These are phyloP conservation scores for Plasmopara viticola DNA, from an alignment of 352 stramenopile species.

Conservation along the genomic window DNA sequence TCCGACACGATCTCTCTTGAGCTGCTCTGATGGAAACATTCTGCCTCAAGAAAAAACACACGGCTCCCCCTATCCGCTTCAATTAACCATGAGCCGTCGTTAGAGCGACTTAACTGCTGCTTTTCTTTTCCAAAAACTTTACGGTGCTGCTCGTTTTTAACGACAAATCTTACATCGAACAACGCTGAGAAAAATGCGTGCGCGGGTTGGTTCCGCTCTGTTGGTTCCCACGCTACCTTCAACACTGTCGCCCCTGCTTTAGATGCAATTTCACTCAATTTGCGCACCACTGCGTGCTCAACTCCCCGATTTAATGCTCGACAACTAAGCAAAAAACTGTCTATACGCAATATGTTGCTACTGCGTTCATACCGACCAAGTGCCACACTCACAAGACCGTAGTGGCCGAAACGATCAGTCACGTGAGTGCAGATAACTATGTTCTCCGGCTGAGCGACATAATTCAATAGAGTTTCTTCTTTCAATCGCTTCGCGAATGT, in stretches of 20 bases:
- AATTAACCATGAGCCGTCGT: constrained; percentile 18
- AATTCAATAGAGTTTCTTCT: constrained; percentile 20
- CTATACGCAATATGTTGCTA: constrained; percentile 22
- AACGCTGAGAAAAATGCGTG: constrained; percentile 45
- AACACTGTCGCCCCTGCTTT: constrained; percentile 12
- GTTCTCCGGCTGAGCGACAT: constrained; percentile 15
- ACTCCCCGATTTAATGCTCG: constrained; percentile 61
- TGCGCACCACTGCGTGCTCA: constrained; percentile 59
- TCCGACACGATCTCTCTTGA: not conserved
- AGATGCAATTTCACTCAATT: constrained; percentile 33
- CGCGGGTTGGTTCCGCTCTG: constrained; percentile 55
- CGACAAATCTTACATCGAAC: constrained; percentile 14
- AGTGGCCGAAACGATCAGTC: constrained; percentile 72
- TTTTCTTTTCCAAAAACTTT: not conserved
- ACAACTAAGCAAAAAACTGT: constrained; percentile 71
- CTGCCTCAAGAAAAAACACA: constrained; percentile 25
- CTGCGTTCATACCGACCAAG: constrained; percentile 22
- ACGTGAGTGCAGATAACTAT: constrained; percentile 47
- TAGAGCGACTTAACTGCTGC: constrained; percentile 4
- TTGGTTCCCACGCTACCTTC: constrained; percentile 50
- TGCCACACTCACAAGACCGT: constrained; percentile 52
- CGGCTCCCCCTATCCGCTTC: constrained; percentile 18
- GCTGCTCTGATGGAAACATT: constrained; percentile 3
- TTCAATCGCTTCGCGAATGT: constrained; percentile 42
- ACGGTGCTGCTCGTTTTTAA: not conserved